Conservation (phyloP, 2,329 filamentous ascomycete species). For the Talaromyces sp. region DNA sequence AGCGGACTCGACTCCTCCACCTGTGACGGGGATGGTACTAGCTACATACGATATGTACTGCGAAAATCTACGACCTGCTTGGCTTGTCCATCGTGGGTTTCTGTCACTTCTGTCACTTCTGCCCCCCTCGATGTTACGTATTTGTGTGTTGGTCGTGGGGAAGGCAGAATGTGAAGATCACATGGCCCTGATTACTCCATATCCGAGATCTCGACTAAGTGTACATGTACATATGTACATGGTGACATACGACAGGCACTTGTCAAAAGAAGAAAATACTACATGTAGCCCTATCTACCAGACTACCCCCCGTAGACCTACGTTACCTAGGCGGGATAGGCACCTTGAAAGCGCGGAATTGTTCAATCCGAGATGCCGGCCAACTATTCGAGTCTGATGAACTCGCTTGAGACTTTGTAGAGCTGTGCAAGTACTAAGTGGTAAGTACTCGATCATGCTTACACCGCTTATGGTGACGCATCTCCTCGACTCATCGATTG, state of each 20-base stretch:
- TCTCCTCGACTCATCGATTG: neutral
- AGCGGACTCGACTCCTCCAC: neutral
- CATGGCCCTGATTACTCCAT: neutral
- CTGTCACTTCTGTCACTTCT: neutral
- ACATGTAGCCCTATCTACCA: neutral
- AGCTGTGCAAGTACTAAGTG: neutral
- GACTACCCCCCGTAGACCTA: neutral
- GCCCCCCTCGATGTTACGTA: neutral
- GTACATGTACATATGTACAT: neutral
- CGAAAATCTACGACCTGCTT: neutral
- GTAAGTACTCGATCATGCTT: neutral
- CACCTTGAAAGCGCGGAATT: neutral
- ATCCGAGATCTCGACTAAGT: neutral
- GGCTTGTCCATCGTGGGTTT: neutral
- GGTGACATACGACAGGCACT: neutral
- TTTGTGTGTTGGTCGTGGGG: neutral
- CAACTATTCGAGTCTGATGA: neutral
- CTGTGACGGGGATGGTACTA: neutral
- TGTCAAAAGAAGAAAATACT: neutral
- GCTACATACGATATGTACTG: conserved; percentile 2
- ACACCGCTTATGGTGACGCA: neutral
- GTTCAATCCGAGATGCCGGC: neutral
- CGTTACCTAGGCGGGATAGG: neutral
- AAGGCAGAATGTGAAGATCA: neutral
- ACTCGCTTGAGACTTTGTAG: neutral